phyloP scores from a whole-genome alignment of 768 basidiomycete genomes.

The Trametes sanguinea region DNA sequence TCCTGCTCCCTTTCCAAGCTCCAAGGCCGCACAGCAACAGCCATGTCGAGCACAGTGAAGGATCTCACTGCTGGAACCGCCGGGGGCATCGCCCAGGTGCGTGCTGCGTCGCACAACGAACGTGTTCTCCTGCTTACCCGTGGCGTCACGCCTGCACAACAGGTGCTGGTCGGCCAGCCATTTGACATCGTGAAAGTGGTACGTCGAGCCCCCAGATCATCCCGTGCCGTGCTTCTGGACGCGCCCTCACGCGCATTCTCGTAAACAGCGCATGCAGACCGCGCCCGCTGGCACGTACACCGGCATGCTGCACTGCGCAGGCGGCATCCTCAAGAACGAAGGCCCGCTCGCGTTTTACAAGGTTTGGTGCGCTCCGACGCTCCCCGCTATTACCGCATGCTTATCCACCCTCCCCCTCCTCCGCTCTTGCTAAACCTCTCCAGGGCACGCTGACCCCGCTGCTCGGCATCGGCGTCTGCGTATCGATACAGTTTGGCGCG shows the following conservation, averaged over 20 bases:
- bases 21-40: constrained; percentile 3
- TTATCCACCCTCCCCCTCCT: not conserved
- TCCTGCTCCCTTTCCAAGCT: not conserved
- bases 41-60: constrained; percentile 68
- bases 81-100: constrained; percentile 88
- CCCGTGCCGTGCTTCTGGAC: constrained; percentile 8
- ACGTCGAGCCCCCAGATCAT: constrained; percentile 32
- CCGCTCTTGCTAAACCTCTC: not conserved
- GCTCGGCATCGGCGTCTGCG: constrained; percentile 90
- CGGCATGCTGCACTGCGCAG: constrained; percentile 87
- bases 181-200: constrained; percentile 99
- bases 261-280: constrained; percentile 86
- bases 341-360: constrained; percentile 96
- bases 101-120: constrained; percentile 7
- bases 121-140: constrained; percentile 16
- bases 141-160: constrained; percentile 4
- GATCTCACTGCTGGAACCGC: constrained; percentile 88
- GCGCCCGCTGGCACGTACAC: constrained; percentile 85
- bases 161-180: constrained; percentile 91
- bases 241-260: constrained; percentile 16
- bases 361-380: constrained; percentile 42
- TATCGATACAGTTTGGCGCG: constrained; percentile 94
- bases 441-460: constrained; percentile 91
- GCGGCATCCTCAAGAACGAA: constrained; percentile 88
- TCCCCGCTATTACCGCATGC: not conserved